Evolutionary conservation across 768 basidiomycete species (phyloP).

Genomic region (Phanerochaete carnosa): DNA sequence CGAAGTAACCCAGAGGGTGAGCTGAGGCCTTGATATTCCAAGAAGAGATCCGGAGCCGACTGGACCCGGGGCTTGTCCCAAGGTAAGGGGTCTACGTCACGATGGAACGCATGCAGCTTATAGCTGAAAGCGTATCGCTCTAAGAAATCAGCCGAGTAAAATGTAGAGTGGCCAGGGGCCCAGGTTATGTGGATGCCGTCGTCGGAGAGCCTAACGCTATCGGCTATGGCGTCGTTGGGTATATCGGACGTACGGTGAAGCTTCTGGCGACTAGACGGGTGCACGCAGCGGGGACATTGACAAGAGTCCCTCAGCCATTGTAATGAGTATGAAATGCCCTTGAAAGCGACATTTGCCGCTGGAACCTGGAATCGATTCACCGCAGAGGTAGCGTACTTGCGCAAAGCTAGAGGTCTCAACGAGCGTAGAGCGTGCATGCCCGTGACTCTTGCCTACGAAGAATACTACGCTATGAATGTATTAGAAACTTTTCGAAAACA

Average conservation of each 20-base stretch:
- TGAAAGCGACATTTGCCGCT: slow-evolving; percentile 12
- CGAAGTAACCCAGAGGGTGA: slow-evolving; percentile 43
- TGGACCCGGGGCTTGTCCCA: slow-evolving; percentile 48
- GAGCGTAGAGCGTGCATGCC: not conserved
- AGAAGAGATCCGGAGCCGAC: slow-evolving; percentile 41
- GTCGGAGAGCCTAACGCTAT: slow-evolving; percentile 38
- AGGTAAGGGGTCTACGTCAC: slow-evolving; percentile 32
- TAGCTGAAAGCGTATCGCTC: slow-evolving; percentile 40
- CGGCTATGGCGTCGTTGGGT: slow-evolving; percentile 38
- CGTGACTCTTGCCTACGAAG: too few species aligned
- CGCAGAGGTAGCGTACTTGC: not conserved
- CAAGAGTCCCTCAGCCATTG: slow-evolving; percentile 88
- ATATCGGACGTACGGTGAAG: slow-evolving; percentile 69
- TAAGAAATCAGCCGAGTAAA: slow-evolving; percentile 48
- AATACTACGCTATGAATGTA: too few species aligned
- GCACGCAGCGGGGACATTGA: slow-evolving; percentile 66
- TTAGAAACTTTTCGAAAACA: too few species aligned
- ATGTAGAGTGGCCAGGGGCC: slow-evolving; percentile 58
- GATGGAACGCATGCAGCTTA: slow-evolving; percentile 40
- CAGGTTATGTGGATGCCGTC: slow-evolving; percentile 53
- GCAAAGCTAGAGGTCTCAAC: not conserved
- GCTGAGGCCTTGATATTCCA: slow-evolving; percentile 51
- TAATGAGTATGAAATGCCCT: slow-evolving; percentile 36
- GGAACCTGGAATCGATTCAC: not conserved
- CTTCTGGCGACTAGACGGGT: slow-evolving; percentile 78